phyloP scores from a whole-genome alignment of 163 green algal genomes.

The Scenedesmus sp. region DNA sequence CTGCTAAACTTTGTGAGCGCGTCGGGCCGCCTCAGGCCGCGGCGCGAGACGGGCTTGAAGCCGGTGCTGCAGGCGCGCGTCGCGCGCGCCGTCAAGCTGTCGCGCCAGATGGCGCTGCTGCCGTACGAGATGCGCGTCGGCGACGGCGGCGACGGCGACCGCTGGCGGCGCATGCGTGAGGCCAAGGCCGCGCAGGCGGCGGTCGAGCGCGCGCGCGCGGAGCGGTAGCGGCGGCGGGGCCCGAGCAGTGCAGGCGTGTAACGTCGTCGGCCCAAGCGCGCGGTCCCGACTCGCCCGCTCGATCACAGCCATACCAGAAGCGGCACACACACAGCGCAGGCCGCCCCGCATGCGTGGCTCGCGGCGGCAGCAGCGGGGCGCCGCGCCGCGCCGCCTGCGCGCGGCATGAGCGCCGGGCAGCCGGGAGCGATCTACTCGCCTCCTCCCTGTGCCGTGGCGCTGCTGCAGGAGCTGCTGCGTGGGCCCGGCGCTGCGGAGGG shows the following conservation, averaged over 20 bases:
- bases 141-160: conserved; percentile 35
- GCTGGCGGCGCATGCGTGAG: conserved; percentile 24
- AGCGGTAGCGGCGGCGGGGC: neutral
- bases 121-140: conserved; percentile 47
- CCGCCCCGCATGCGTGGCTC: no score
- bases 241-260: no score
- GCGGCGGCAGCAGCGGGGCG: no score
- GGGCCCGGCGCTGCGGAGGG: no score
- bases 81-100: conserved; percentile 38
- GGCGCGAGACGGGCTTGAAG: conserved; percentile 7
- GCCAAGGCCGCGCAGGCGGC: conserved; percentile 8
- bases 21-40: conserved; percentile 19
- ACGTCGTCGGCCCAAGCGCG: no score
- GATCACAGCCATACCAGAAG: no score
- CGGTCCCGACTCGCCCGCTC: no score
- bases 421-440: conserved; percentile 20
- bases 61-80: conserved; percentile 15
- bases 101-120: conserved; percentile 45
- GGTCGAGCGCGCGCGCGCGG: no score
- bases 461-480: conserved; percentile 16
- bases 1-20: conserved; percentile 38
- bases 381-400: no score
- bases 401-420: no score
- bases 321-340: no score
- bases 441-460: neutral